Conservation (phyloP, 371 early-diverging fungal genomes). For the Catenaria anguillulae region DNA sequence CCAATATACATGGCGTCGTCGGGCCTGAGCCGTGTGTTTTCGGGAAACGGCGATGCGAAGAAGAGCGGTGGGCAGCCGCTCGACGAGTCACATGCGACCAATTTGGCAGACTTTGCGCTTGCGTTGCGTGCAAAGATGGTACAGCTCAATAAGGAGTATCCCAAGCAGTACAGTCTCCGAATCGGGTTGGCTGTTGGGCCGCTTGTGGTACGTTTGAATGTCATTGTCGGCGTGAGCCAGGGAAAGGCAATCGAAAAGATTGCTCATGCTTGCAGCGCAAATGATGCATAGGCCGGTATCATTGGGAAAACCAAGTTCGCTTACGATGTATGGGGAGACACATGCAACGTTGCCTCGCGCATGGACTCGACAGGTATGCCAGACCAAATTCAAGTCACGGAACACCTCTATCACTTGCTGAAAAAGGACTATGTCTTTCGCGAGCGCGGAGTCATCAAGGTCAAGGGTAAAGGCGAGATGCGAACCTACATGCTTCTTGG, state of each 20-base stretch:
- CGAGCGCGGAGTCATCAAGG: slow-evolving; percentile 4
- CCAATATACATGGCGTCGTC: neutral
- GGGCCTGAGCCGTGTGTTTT: neutral
- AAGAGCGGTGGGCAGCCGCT: neutral
- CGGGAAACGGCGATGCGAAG: neutral
- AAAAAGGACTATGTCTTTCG: neutral
- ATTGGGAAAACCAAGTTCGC: slow-evolving; percentile 9
- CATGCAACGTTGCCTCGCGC: neutral
- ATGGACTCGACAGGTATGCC: slow-evolving; percentile 5
- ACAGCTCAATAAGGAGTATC: neutral
- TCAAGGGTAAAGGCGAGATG: slow-evolving; percentile 9
- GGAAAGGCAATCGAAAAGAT: no score
- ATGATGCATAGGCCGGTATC: slow-evolving; percentile 3
- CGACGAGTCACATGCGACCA: neutral
- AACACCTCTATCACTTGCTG: neutral
- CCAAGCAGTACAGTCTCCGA: neutral
- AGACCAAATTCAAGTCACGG: slow-evolving; percentile 7
- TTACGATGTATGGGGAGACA: slow-evolving; percentile 10
- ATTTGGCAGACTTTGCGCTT: slow-evolving; percentile 5
- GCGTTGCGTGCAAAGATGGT: neutral
- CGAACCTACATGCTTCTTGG: neutral
- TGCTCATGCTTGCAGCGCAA: neutral
- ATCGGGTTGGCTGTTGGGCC: slow-evolving; percentile 6
- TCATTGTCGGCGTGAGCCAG: no score
- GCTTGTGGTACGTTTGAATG: neutral